phyloP scores from a whole-genome alignment of 83 land plant genomes.

The Picea engelmannii region DNA sequence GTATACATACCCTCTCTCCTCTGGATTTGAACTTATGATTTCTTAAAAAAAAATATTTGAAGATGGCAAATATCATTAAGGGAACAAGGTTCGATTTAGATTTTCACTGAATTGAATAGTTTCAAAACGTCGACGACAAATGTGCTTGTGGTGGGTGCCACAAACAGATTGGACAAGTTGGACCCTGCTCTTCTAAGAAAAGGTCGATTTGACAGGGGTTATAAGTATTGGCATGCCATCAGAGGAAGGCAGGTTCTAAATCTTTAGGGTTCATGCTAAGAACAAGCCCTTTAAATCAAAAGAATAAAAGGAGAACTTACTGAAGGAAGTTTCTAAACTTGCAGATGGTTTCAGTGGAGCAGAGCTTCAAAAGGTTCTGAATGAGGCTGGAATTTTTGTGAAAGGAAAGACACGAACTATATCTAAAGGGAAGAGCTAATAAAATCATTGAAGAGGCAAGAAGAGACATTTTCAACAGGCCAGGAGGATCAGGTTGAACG shows the following conservation, averaged over 20 bases:
- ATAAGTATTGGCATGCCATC: conserved; percentile 88
- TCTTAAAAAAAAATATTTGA: too few relatives aligned
- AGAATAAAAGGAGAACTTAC: too few relatives aligned
- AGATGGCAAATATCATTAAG: too few relatives aligned
- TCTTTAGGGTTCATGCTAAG: too few relatives aligned
- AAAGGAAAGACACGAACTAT: conserved; percentile 73
- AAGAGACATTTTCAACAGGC: conserved; percentile 91
- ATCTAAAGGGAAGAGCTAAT: conserved; percentile 79
- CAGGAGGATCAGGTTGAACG: conserved; percentile 79
- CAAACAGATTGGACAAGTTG: conserved; percentile 88
- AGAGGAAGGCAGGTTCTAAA: too few relatives aligned
- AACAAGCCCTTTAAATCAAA: too few relatives aligned
- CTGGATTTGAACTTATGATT: too few relatives aligned
- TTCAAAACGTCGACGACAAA: too few relatives aligned
- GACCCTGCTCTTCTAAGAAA: conserved; percentile 93
- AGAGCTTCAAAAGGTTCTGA: conserved; percentile 94
- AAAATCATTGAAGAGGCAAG: conserved; percentile 91
- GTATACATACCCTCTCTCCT: too few relatives aligned
- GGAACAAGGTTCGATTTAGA: too few relatives aligned
- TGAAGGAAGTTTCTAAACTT: too few relatives aligned
- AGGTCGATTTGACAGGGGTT: conserved; percentile 90
- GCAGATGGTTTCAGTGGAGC: conserved; percentile 85
- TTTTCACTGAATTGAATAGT: too few relatives aligned
- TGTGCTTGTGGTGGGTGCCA: conserved; percentile 93
- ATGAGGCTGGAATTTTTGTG: conserved; percentile 96